Base-by-base conservation (phyloP, 2,329 filamentous ascomycete genomes). In the Ophiostoma montium region DNA sequence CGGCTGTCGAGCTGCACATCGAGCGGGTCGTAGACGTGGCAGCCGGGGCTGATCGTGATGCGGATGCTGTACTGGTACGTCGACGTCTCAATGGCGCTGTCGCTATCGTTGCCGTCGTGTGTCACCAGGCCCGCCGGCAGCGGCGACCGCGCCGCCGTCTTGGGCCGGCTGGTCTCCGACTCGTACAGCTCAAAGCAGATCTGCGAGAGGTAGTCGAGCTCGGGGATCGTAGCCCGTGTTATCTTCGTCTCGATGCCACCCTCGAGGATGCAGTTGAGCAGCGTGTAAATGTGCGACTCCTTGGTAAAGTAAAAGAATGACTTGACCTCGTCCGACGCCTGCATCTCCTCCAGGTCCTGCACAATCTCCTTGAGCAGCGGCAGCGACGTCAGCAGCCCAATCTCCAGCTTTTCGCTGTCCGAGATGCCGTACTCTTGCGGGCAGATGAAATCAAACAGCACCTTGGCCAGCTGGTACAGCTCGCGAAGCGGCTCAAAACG, bases 251-350 rank as follows among this genome's bases (percentile, higher is more conserved):
- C 85, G 56, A 98, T 86, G 30, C 92, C 94, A 53, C 94, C 92
- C 64, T 98, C 92, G 23, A 98, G 76, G 57, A 98, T 96, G 63
- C 90, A 96, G 65, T 98, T 98, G 51, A 98, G 77, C 5, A 98
- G 75, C 5, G 92, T 98, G 68, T 98, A 98, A 55, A 98, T 95
- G 63, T 98, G 92, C 1, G 87, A 95, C 66, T 98, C 92, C 65
- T 98, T 98, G 55, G 92, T 98, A 65, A 98, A 98, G 69, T 98
- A 98, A 67, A 96, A 86, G 70, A 96, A 96, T 2, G 84, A 90
- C 62, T 95, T 95, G 41, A 89, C 88, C 56, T 94, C 86, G 48
- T 90, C 83, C 0, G 86, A 94, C 3, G 92, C 90, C 66, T 98
- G 92, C 65, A 96, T 87, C 65, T 96, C 89, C 67, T 98, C 94